phyloP scores from a whole-genome alignment of 2,329 filamentous ascomycete species.

The Fusarium nygamai region DNA sequence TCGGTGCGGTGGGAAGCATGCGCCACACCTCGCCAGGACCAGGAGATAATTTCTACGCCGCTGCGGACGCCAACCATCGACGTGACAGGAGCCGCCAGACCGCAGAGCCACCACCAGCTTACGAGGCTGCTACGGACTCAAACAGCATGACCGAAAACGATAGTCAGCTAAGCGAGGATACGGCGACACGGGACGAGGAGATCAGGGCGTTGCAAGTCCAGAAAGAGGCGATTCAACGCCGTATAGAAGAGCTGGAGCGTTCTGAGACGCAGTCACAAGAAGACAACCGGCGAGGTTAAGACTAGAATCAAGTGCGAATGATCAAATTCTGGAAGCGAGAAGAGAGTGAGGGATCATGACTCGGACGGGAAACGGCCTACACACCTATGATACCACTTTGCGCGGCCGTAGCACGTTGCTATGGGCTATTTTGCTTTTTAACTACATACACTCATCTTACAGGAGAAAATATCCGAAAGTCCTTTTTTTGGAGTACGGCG shows the following conservation, averaged over 20 bases:
- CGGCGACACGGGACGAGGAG: slow-evolving; percentile 43
- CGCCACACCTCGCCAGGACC: slow-evolving; percentile 8
- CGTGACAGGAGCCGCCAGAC: slow-evolving; percentile 19
- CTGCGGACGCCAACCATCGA: slow-evolving; percentile 27
- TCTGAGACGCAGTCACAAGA: slow-evolving; percentile 32
- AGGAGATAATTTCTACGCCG: slow-evolving; percentile 28
- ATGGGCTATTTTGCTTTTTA: slow-evolving; percentile 30
- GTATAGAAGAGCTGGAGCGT: slow-evolving; percentile 48
- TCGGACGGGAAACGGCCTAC: slow-evolving; percentile 38
- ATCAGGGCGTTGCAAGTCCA: slow-evolving; percentile 48
- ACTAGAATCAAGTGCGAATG: slow-evolving; percentile 2
- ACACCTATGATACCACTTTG: slow-evolving; percentile 47
- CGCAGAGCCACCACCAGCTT: slow-evolving; percentile 47
- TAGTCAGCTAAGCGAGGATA: slow-evolving; percentile 34
- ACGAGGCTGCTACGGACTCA: slow-evolving; percentile 42
- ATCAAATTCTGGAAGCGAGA: slow-evolving; percentile 1
- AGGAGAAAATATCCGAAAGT: slow-evolving; percentile 1
- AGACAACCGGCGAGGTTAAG: slow-evolving; percentile 5
- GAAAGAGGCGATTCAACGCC: slow-evolving; percentile 49
- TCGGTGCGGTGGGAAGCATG: slow-evolving; percentile 36
- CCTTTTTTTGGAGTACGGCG: slow-evolving; percentile 12
- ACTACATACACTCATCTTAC: slow-evolving; percentile 7
- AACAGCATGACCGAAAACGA: slow-evolving; percentile 38
- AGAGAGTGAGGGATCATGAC: slow-evolving; percentile 26
- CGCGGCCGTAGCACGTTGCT: slow-evolving; percentile 31